Base-by-base conservation (phyloP, 2,329 filamentous ascomycete genomes). In the Triangularia verruculosa region DNA sequence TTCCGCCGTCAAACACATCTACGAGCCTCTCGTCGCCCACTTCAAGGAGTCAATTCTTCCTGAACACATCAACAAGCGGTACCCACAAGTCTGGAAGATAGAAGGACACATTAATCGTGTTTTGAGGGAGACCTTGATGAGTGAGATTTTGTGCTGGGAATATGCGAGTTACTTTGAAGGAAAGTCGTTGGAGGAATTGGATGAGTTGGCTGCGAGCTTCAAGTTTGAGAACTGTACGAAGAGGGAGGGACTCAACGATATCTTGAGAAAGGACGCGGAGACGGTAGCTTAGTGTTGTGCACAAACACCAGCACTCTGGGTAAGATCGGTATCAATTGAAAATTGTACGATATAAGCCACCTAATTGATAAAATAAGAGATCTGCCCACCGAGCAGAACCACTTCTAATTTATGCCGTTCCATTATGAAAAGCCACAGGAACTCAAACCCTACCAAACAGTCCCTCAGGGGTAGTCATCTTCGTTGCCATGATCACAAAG, bases 131-230 rank as follows among this genome's bases (percentile, higher is more conserved):
- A 71, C 69, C 4, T 56, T 78, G 12, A 69, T 87, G 68, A 79
- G 80, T 8, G 79, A 81, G 63, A 82, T 81, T 59, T 75, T 84
- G 62, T 76, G 77, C 5, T 79, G 80, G 71, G 85, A 87, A 70
- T 81, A 84, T 71, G 84, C 83, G 0, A 79, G 80, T 68, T 72
- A 84, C 30, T 88, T 88, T 67, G 72, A 75, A 47, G 81, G 74
- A 3, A 83, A 82, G 76, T 77, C 72, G 0, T 71, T 80, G 59
- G 78, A 80, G 27, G 80, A 86, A 66, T 69, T 88, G 24, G 84
- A 88, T 64, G 81, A 80, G 63, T 72, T 85, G 53, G 83, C 82
- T 0, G 74, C 71, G 13, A 74, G 74, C 63, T 87, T 87, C 69
- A 77, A 77, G 25, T 80, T 85, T 68, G 82, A 86, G 55, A 78